phyloP scores from a whole-genome alignment of 1,284 basidiomycete species.

The Malassezia globosa region DNA sequence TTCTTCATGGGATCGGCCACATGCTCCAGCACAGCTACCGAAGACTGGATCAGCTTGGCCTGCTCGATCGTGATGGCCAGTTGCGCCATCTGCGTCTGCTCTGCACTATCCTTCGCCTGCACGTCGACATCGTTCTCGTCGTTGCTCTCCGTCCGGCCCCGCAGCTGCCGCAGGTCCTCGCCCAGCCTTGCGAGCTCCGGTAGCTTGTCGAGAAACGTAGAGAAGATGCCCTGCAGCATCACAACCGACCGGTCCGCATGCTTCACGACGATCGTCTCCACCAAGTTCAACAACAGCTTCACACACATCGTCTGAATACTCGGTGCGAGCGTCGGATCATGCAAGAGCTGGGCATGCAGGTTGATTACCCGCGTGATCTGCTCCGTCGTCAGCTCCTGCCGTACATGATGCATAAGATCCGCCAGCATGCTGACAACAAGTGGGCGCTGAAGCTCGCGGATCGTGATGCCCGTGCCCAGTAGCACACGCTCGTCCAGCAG shows the following conservation, averaged over 20 bases:
- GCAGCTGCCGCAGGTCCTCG: slow-evolving; percentile 13
- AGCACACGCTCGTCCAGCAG: slow-evolving; percentile 84
- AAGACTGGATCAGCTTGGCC: slow-evolving; percentile 48
- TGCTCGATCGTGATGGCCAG: slow-evolving; percentile 50
- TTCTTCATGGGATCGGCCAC: slow-evolving; percentile 48
- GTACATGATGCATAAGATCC: slow-evolving; percentile 84
- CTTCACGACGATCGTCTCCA: slow-evolving; percentile 62
- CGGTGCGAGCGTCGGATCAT: slow-evolving; percentile 72
- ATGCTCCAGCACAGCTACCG: slow-evolving; percentile 47
- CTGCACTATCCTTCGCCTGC: slow-evolving; percentile 17
- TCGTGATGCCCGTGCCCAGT: slow-evolving; percentile 65
- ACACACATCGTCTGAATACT: slow-evolving; percentile 81
- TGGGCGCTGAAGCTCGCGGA: slow-evolving; percentile 67
- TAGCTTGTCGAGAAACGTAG: slow-evolving; percentile 75
- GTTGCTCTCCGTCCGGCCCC: not conserved
- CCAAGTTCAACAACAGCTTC: slow-evolving; percentile 81
- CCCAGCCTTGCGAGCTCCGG: slow-evolving; percentile 58
- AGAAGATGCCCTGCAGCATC: slow-evolving; percentile 64
- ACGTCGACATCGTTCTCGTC: not conserved
- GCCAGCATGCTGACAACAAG: slow-evolving; percentile 78
- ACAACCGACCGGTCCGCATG: slow-evolving; percentile 54
- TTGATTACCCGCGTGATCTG: slow-evolving; percentile 74
- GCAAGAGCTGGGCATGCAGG: slow-evolving; percentile 76
- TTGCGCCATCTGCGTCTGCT: slow-evolving; percentile 21
- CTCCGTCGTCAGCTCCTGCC: slow-evolving; percentile 65